Evolutionary conservation across 768 basidiomycete genomes (phyloP).

Genomic region (Trametes cingulata): DNA sequence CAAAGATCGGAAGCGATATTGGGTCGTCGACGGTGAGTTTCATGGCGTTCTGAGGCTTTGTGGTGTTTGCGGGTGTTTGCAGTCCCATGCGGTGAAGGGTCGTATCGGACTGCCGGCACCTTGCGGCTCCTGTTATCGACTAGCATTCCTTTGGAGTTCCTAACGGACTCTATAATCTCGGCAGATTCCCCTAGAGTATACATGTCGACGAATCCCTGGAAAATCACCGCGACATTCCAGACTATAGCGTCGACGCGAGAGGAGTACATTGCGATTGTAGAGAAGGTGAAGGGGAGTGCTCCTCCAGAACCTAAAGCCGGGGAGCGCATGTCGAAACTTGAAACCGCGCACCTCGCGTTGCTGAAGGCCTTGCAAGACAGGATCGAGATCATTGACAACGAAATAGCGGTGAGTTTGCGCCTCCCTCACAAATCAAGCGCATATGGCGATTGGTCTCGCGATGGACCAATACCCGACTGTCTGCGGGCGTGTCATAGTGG

Average conservation of each 20-base stretch:
- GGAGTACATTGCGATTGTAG: conserved; percentile 69
- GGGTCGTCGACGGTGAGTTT: conserved; percentile 86
- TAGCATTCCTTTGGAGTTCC: background rate
- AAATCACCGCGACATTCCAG: conserved; percentile 76
- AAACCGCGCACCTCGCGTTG: conserved; percentile 61
- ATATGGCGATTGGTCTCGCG: background rate
- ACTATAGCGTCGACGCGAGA: conserved; percentile 69
- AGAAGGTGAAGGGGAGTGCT: conserved; percentile 53
- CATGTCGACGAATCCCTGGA: conserved; percentile 88
- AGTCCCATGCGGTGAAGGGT: conserved; percentile 34
- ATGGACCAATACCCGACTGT: background rate
- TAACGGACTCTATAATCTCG: conserved; percentile 32
- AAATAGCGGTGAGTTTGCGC: conserved; percentile 61
- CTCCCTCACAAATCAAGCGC: background rate
- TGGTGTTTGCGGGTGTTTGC: conserved; percentile 76
- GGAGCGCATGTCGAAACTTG: conserved; percentile 56
- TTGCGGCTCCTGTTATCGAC: conserved; percentile 38
- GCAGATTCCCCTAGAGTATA: conserved; percentile 85
- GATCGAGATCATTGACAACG: conserved; percentile 64
- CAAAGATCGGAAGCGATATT: conserved; percentile 72
- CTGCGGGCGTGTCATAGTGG: conserved; percentile 1
- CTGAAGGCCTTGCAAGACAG: conserved; percentile 64
- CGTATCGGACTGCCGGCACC: conserved; percentile 38
- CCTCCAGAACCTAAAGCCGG: conserved; percentile 47
- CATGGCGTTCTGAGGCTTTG: background rate